Evolutionary conservation across 345 rosid species (phyloP).

Genomic region (Nephelium lappaceum): DNA sequence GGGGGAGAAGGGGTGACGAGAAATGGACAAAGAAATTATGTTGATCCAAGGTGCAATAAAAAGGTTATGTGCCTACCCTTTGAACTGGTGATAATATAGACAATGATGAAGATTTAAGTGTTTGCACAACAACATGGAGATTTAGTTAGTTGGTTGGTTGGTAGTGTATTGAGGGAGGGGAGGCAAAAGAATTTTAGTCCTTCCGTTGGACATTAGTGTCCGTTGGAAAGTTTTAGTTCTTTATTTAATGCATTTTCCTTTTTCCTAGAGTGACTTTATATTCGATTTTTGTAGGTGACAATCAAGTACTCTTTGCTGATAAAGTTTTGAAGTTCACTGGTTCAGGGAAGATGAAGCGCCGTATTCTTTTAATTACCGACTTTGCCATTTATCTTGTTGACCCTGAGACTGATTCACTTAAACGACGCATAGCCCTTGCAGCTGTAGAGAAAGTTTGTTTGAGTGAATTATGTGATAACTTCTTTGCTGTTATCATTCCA

Average conservation of each 20-base stretch:
- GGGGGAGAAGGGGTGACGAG: no score
- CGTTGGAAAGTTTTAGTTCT: background rate
- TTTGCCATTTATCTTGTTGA: constrained; percentile 82
- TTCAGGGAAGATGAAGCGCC: constrained; percentile 84
- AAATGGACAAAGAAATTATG: no score
- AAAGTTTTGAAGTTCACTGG: constrained; percentile 87
- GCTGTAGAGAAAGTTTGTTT: constrained; percentile 82
- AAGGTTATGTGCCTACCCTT: no score
- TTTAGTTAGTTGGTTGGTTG: background rate
- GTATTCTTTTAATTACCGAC: constrained; percentile 72
- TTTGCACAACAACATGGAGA: background rate
- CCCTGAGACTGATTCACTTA: constrained; percentile 74
- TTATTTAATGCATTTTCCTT: background rate
- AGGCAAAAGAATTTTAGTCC: background rate
- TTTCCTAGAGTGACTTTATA: background rate
- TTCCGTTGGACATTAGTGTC: background rate
- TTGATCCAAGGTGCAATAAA: no score
- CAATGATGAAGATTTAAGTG: no score
- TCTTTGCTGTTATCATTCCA: constrained; percentile 81
- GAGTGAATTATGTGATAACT: constrained; percentile 86
- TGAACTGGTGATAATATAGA: no score
- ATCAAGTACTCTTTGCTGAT: constrained; percentile 76
- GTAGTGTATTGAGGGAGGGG: background rate
- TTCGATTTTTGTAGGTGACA: constrained; percentile 57
- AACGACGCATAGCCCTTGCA: constrained; percentile 74